phyloP scores from a whole-genome alignment of 2,329 filamentous ascomycete genomes.

The Mycosphaerella sp. region DNA sequence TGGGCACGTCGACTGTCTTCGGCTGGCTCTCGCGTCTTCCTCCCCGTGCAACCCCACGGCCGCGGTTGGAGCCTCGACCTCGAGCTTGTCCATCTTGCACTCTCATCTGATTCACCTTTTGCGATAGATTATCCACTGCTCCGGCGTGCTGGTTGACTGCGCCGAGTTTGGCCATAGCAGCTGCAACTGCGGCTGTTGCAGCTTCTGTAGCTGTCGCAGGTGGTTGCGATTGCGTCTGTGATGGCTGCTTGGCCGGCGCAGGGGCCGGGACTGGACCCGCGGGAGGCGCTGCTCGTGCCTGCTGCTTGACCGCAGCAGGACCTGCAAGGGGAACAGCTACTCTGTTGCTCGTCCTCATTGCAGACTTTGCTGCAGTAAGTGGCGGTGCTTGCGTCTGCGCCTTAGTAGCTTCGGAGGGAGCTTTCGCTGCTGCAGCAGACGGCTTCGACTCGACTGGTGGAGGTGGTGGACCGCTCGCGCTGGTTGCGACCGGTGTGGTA shows the following conservation, averaged over 20 bases:
- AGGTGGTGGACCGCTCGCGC: slow-evolving; percentile 46
- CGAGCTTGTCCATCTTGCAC: slow-evolving; percentile 30
- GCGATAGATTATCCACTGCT: slow-evolving; percentile 61
- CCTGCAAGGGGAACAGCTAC: slow-evolving; percentile 56
- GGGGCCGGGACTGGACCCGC: slow-evolving; percentile 9
- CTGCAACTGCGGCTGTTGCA: slow-evolving; percentile 70
- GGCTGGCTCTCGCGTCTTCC: slow-evolving; percentile 33
- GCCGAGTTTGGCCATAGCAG: slow-evolving; percentile 70
- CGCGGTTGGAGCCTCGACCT: slow-evolving; percentile 38
- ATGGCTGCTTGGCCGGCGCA: slow-evolving; percentile 10
- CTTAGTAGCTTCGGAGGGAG: slow-evolving; percentile 42
- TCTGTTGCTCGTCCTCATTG: slow-evolving; percentile 44
- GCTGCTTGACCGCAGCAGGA: slow-evolving; percentile 23
- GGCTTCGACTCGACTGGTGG: slow-evolving; percentile 66
- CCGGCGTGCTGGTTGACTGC: slow-evolving; percentile 27
- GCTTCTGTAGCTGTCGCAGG: slow-evolving; percentile 59
- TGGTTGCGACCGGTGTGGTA: slow-evolving; percentile 40
- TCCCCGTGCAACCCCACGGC: slow-evolving; percentile 43
- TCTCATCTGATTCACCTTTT: slow-evolving; percentile 72
- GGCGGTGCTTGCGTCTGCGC: slow-evolving; percentile 30
- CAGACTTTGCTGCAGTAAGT: slow-evolving; percentile 26
- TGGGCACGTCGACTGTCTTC: slow-evolving; percentile 71
- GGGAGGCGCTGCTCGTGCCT: slow-evolving; percentile 15
- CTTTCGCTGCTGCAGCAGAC: slow-evolving; percentile 51
- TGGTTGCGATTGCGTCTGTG: slow-evolving; percentile 14